Conservation (phyloP, 257 asterid species). For the Cinchona pubescens region DNA sequence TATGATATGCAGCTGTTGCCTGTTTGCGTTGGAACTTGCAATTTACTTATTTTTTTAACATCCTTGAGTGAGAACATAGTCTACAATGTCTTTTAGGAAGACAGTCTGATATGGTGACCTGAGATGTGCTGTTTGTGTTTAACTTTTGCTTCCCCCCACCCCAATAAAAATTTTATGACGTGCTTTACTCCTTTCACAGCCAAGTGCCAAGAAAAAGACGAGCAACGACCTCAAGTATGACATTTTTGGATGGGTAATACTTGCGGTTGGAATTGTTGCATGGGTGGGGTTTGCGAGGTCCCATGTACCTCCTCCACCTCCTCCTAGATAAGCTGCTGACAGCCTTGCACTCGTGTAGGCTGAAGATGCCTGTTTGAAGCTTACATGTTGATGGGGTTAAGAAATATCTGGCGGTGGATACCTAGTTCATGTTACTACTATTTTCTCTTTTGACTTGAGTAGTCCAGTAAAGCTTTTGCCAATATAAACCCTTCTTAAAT, state of each 20-base stretch:
- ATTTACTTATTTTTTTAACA: not conserved
- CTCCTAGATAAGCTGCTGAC: slow-evolving; percentile 37
- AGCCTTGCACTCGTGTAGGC: not conserved
- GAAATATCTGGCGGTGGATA: not conserved
- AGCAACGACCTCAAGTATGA: slow-evolving; percentile 63
- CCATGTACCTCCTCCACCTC: slow-evolving; percentile 42
- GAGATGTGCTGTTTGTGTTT: not conserved
- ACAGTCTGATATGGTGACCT: not conserved
- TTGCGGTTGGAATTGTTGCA: slow-evolving; percentile 60
- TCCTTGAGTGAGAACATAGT: not conserved
- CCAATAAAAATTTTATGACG: not conserved
- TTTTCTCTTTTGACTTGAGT: slow-evolving; percentile 2
- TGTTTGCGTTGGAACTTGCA: not conserved
- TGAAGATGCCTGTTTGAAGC: slow-evolving; percentile 15
- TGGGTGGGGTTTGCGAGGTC: slow-evolving; percentile 65
- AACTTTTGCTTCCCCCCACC: too few relatives aligned
- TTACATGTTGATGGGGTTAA: not conserved
- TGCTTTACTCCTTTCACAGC: slow-evolving; percentile 12
- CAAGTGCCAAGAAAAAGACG: slow-evolving; percentile 46
- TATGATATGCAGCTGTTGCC: not conserved
- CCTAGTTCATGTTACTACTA: not conserved
- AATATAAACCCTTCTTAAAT: not conserved
- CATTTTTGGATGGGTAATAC: slow-evolving; percentile 64
- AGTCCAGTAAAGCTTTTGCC: not conserved
- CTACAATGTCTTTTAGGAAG: not conserved